Base-by-base conservation (phyloP, 495 filamentous ascomycete species). In the Lophiostoma macrostomum region DNA sequence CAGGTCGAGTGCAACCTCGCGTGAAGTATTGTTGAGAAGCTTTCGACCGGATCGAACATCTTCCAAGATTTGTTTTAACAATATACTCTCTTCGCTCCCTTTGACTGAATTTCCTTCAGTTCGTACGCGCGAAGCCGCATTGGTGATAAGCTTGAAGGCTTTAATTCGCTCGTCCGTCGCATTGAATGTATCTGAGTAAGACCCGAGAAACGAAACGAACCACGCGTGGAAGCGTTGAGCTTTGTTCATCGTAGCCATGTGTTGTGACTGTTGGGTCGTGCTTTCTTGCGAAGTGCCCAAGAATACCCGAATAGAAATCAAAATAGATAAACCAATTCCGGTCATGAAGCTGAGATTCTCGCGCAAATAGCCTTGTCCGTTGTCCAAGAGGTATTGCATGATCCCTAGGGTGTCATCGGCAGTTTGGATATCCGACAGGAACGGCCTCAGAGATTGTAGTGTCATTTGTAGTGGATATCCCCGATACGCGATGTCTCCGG, bases 381-480 rank as follows among this genome's bases (percentile, higher is more conserved):
- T 72, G 5, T 80, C 75, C 7, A 97, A 68, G 2, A 99, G 76
- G 64, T 95, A 96, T 71, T 89, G 88, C 34, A 88, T 76, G 27
- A 99, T 78, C 0, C 90, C 91, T 27, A 97, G 70, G 4, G 88
- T 82, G 72, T 99, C 93, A 58, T 96, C 88, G n/a, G 90, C 86
- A 67, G 91, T 97, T 62, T 90, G 81, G 1, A 80, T 71, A 60
- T 96, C 87, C 1, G 81, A 80, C 16, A 96, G 74, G 55, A 87
- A 95, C 1, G 85, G 83, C 14, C 84, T 76, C 32, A 97, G 75
- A 3, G 88, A 81, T 60, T 90, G 86, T 20, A 97, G 73, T 0
- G 91, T 72, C 90, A 96, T 94, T 64, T 97, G 88, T n/a, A 97
- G 69, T 5, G 88, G 86, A 68, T 96, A 97, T 1, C 84, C 85